Evolutionary conservation across 2,329 filamentous ascomycete species (phyloP), one percentile per base, ranked within the genome.

Genomic region (Lecanicillium sp.): DNA sequence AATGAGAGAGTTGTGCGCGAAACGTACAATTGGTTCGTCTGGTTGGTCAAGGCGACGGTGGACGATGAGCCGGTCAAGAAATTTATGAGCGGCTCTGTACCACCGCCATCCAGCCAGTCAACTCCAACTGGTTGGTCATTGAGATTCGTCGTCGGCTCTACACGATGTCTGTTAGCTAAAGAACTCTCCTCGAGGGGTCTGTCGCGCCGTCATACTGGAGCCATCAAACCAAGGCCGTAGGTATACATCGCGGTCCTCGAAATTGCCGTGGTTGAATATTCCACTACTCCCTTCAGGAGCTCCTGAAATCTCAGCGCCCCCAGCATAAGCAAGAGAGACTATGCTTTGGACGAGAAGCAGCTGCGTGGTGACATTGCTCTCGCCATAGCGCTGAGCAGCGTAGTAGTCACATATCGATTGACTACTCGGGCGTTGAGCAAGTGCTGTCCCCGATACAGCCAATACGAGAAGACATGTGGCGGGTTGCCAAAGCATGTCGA

Each of bases 361-460:
- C 32, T 58, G 56, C 11, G 50, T 55, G 2, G 44, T 46, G 7
- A 33, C 47, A 30, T 47, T 52, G 33, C 45, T 55, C 10, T 39
- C 42, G 4, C 53, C 53, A 37, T 47, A 58, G 5, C 33, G 38
- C 10, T 41, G 29, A 5, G 45, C 36, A 3, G 56, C 52, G 36
- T 58, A 58, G 36, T 53, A 58, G 39, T 58, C 56, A 39, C 56
- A 58, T 17, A 58, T 52, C 25, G 52, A 49, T 17, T 38, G 53
- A 50, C 17, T 54, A 45, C 42, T 56, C 45, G 33, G 33, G 12
- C 33, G 33, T 34, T 34, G 33, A 43, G 43, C 33, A 25, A 15
- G 33, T n/a, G 33, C 19, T 22, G 13, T 22, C 12, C 4, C 19
- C 33, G 15, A 14, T 4, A 25, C n/a, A 12, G 19, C 33, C 4